A percentile compares a stretch with the other conserved stretches of the same genome.
phyloP scores from a whole-genome alignment of 202 grass and related monocot genomes.

The Schoenoplectus triqueter region DNA sequence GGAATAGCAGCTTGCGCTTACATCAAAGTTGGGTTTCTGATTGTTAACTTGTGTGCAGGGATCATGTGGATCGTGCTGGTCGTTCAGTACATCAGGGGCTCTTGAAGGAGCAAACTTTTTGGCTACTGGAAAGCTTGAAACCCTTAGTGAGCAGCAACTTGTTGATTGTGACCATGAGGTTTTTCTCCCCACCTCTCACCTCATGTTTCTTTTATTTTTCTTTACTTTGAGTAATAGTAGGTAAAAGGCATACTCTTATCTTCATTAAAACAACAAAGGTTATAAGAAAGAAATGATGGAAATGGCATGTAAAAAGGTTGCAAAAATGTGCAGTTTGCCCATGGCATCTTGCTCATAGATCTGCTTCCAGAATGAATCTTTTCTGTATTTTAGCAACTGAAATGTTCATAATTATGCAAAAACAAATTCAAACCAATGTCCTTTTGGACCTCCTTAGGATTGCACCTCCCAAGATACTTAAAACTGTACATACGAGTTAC shows the following conservation, averaged over 20 bases:
- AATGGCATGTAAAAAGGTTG: not conserved
- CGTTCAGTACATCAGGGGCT: slow-evolving; percentile 81
- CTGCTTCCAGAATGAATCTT: not conserved
- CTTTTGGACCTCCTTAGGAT: not conserved
- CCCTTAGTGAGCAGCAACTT: slow-evolving; percentile 88
- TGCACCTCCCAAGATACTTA: not conserved
- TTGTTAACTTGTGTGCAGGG: slow-evolving; percentile 51
- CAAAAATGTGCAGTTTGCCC: not conserved
- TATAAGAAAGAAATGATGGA: not conserved
- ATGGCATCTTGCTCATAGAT: not conserved
- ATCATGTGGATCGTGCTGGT: slow-evolving; percentile 96
- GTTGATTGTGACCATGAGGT: slow-evolving; percentile 97
- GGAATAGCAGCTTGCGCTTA: no score
- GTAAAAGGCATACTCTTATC: not conserved
- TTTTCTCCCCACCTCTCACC: not conserved
- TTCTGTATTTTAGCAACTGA: not conserved
- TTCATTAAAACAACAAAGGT: not conserved
- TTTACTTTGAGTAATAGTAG: not conserved
- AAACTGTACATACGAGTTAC: not conserved
- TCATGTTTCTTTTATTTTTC: not conserved
- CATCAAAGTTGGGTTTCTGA: not conserved
- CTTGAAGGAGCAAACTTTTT: slow-evolving; percentile 92
- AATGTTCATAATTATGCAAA: slow-evolving; percentile 5
- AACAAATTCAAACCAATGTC: not conserved
- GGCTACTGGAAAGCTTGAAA: slow-evolving; percentile 73